Base-by-base conservation (phyloP, 495 filamentous ascomycete genomes). In the Aspergillus diversus region DNA sequence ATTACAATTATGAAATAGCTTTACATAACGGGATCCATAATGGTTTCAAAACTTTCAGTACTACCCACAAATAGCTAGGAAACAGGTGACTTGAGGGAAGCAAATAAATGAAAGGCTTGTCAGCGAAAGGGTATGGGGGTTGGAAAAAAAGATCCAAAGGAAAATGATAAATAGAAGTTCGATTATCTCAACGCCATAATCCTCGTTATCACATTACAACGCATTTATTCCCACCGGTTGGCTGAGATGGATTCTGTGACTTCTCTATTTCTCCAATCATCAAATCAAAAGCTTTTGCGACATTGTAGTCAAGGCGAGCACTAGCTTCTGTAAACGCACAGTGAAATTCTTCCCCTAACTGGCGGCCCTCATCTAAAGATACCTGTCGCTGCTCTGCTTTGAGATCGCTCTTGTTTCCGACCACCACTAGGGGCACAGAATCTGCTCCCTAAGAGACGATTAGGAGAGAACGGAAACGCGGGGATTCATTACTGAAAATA, bases 221-320 rank as follows among this genome's bases (percentile, higher is more conserved):
- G 71, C 95, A 99, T 75, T 92, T 97, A 57, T 85, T 88, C 12
- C 86, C 89, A 35, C 87, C 89, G 9, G 91, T 74, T 0, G 92
- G 89, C 79, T 96, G 90, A 56, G 84, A 86, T 3, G 96, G 95
- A 74, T 96, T 97, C 76, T 97, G 91, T 5, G 86, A 86, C 76
- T 96, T 97, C 79, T 99, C 96, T 60, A 99, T 90, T 80, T 98
- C 89, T 47, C 85, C 90, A 68, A 99, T 93, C 81, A 98, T 90
- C 55, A 96, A 82, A 74, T 98, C 94, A 71, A 99, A 99, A 8
- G 94, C 91, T 73, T 91, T 93, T 63, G 77, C 79, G 32, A 99
- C 96, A 75, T 98, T 97, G 82, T 92, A 91, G 72, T 96, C 90
- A 75, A 95, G 92, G 52, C 94, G 86, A 31, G 95, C 95, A 68